Conservation (phyloP, 305 asterid genomes). For the Solanum aculeatissimum region DNA sequence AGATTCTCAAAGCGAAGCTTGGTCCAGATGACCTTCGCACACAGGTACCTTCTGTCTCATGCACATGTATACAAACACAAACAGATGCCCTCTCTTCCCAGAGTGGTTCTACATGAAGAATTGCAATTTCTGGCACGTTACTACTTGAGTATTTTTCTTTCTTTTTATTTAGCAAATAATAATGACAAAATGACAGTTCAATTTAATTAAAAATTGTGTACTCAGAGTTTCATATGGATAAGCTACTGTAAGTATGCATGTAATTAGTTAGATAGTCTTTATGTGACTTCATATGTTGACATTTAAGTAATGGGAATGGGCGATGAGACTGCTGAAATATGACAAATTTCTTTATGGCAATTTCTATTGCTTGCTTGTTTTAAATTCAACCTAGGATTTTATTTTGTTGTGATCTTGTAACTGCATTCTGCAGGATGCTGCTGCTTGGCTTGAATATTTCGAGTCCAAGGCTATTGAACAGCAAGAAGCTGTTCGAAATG, state of each 20-base stretch:
- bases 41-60: conserved; percentile 42
- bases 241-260: neutral
- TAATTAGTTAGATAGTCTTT: neutral
- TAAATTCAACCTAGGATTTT: conserved; percentile 1
- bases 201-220: neutral
- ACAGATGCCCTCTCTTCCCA: neutral
- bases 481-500: conserved; percentile 97
- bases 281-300: neutral
- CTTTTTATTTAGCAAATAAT: neutral
- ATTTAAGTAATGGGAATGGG: neutral
- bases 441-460: conserved; percentile 96
- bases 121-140: conserved; percentile 6
- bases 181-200: neutral
- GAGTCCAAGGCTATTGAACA: conserved; percentile 97
- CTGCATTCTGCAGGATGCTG: conserved; percentile 64
- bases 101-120: conserved; percentile 1
- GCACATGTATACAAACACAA: neutral
- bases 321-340: neutral
- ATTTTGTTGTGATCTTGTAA: neutral
- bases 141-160: neutral
- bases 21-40: conserved; percentile 98
- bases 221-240: neutral
- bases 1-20: conserved; percentile 82
- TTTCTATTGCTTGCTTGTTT: neutral
- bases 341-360: neutral